Conservation (phyloP, 148 eudicot species). For the Vaccinium darrowii region DNA sequence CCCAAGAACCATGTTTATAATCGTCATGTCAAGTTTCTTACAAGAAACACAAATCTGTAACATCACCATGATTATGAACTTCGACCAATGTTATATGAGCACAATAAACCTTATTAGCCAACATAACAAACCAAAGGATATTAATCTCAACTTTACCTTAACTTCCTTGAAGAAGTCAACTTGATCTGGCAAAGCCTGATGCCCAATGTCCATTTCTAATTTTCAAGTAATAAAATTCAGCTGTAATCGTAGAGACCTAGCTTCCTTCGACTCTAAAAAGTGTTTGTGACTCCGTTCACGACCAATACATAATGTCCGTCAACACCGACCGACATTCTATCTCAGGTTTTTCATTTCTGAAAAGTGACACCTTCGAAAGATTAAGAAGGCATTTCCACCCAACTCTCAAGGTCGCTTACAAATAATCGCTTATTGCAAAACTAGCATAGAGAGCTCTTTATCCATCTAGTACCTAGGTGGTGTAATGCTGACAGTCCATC, state of each 20-base stretch:
- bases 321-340: no score
- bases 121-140: background rate
- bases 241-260: background rate
- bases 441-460: no score
- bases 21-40: background rate
- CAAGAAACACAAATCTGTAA: background rate
- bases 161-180: background rate
- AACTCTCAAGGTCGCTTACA: no score
- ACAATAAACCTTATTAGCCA: background rate
- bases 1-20: background rate
- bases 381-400: no score
- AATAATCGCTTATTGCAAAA: no score
- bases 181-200: background rate
- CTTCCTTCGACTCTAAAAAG: background rate
- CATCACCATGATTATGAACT: background rate
- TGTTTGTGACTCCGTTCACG: no score
- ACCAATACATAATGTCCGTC: no score
- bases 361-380: no score
- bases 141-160: background rate
- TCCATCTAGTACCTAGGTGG: no score
- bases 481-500: no score
- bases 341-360: no score
- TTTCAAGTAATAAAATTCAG: background rate
- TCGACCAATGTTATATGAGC: background rate
- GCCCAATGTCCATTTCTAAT: constrained; percentile 7